phyloP scores from a whole-genome alignment of 2,329 filamentous ascomycete species.

The Sporothrix variecibatus region DNA sequence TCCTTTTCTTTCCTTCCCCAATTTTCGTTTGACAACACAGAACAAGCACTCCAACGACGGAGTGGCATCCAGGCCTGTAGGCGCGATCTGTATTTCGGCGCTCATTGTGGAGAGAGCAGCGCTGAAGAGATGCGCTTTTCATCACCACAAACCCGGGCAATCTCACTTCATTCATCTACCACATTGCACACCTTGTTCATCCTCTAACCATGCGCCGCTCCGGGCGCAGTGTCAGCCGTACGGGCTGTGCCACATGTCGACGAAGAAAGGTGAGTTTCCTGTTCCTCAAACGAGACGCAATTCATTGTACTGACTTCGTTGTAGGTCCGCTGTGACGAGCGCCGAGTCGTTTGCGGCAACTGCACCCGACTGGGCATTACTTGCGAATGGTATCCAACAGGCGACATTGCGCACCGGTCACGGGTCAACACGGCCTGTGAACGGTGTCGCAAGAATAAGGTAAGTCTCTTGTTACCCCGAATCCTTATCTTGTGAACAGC shows the following conservation, averaged over 20 bases:
- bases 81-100: neutral
- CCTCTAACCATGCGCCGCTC: neutral
- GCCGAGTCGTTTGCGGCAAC: constrained; percentile 2
- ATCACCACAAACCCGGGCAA: neutral
- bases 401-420: constrained; percentile 19
- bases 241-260: constrained; percentile 22
- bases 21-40: too few species aligned
- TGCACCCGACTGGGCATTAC: constrained; percentile 14
- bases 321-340: constrained; percentile 21
- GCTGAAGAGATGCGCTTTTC: neutral
- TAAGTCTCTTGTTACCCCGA: too few species aligned
- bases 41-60: too few species aligned
- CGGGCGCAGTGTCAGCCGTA: constrained; percentile 15
- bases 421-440: constrained; percentile 23
- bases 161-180: neutral
- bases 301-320: neutral
- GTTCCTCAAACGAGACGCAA: too few species aligned
- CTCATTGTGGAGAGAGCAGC: neutral
- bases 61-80: too few species aligned
- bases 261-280: constrained; percentile 11
- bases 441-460: constrained; percentile 19
- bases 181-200: neutral
- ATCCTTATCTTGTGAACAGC: too few species aligned
- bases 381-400: constrained; percentile 18
- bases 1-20: neutral